phyloP scores from a whole-genome alignment of 2,329 filamentous ascomycete genomes.

The Fonsecaea monophora region DNA sequence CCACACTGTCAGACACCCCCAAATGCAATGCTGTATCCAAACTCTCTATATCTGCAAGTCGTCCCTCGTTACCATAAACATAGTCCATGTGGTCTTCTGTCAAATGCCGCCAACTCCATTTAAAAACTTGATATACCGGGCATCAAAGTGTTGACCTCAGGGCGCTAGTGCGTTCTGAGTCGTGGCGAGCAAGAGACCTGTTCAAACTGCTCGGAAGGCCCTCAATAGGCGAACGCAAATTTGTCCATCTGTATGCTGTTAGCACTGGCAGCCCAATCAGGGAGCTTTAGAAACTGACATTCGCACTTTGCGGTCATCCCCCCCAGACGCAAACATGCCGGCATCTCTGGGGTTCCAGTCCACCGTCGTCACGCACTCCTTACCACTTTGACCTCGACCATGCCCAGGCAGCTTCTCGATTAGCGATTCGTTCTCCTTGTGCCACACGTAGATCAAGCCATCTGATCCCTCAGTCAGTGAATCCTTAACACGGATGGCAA shows the following conservation, averaged over 20 bases:
- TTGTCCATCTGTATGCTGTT: conserved; percentile 43
- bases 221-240: conserved; percentile 31
- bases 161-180: conserved; percentile 50
- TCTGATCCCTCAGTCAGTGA: conserved; percentile 53
- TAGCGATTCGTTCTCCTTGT: conserved; percentile 77
- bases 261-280: conserved; percentile 35
- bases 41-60: conserved; percentile 33
- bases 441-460: conserved; percentile 83
- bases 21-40: conserved; percentile 36
- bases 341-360: conserved; percentile 87
- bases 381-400: conserved; percentile 58
- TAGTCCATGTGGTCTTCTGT: conserved; percentile 15
- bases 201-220: conserved; percentile 41
- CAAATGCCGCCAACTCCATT: conserved; percentile 25
- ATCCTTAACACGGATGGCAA: conserved; percentile 21
- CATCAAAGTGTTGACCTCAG: conserved; percentile 46
- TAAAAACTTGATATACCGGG: conserved; percentile 9
- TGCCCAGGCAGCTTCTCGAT: conserved; percentile 82
- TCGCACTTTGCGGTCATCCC: conserved; percentile 83
- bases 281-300: conserved; percentile 67
- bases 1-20: conserved; percentile 23
- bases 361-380: conserved; percentile 76
- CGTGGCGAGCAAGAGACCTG: conserved; percentile 44
- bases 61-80: conserved; percentile 21
- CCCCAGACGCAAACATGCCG: conserved; percentile 85